Conservation (phyloP, 257 asterid genomes). For the Solanum okadae region DNA sequence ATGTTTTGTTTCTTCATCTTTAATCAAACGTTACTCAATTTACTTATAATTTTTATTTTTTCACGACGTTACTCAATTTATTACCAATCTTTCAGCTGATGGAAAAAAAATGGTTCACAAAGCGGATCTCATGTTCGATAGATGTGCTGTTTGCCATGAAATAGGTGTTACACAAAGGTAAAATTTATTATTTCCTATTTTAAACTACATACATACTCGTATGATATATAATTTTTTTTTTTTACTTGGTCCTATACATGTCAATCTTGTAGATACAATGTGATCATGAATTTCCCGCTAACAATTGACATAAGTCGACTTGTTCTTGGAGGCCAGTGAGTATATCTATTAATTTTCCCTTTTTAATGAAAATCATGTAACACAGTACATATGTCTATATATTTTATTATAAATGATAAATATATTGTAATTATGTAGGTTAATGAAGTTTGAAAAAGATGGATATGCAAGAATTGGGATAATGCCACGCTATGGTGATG, state of each 20-base stretch:
- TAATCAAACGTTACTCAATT: background rate
- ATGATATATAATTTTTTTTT: no score
- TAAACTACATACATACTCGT: background rate
- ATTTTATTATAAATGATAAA: background rate
- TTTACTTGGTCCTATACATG: background rate
- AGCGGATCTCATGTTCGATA: slow-evolving; percentile 42
- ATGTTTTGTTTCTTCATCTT: background rate
- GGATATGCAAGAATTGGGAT: slow-evolving; percentile 59
- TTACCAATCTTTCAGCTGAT: slow-evolving; percentile 26
- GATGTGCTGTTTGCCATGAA: slow-evolving; percentile 64
- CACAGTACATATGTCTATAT: background rate
- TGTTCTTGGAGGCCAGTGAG: slow-evolving; percentile 54
- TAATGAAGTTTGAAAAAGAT: slow-evolving; percentile 35
- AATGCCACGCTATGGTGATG: slow-evolving; percentile 76
- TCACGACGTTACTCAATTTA: background rate
- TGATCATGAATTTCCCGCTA: slow-evolving; percentile 55
- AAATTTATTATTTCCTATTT: background rate
- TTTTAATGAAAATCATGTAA: background rate
- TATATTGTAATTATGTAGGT: slow-evolving; percentile 8
- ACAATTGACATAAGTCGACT: slow-evolving; percentile 44
- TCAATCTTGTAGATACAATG: slow-evolving; percentile 35
- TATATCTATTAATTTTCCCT: background rate
- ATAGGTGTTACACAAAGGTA: slow-evolving; percentile 52
- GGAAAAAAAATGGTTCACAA: slow-evolving; percentile 47
- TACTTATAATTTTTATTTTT: background rate